phyloP scores from a whole-genome alignment of 2,329 filamentous ascomycete genomes.

The Alternaria burnsii region DNA sequence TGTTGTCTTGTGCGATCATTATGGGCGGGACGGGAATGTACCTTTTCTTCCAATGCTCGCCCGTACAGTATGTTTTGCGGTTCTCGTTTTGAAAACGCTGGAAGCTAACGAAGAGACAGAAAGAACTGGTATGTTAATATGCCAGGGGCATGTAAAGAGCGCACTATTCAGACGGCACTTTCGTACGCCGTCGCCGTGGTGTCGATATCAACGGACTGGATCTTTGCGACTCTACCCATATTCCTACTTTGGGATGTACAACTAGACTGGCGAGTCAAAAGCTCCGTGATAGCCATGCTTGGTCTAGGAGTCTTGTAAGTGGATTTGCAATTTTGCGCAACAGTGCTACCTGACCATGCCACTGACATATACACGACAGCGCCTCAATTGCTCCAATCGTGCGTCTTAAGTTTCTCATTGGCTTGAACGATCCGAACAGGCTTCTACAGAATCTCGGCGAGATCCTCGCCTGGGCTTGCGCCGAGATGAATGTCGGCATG shows the following conservation, averaged over 20 bases:
- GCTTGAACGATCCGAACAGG: constrained; percentile 7
- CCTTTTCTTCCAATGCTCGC: constrained; percentile 13
- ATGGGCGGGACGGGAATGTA: constrained; percentile 16
- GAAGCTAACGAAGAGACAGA: neutral
- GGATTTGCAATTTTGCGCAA: neutral
- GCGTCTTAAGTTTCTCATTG: constrained; percentile 13
- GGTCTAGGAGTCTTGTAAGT: constrained; percentile 14
- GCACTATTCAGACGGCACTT: constrained; percentile 8
- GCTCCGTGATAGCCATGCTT: constrained; percentile 12
- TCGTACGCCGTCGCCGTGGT: constrained; percentile 14
- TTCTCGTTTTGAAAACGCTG: neutral
- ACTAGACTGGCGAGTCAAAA: constrained; percentile 17
- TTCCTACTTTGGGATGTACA: constrained; percentile 15
- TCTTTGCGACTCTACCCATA: constrained; percentile 13
- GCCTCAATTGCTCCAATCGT: constrained; percentile 17
- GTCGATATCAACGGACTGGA: constrained; percentile 15
- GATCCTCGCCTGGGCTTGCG: constrained; percentile 15
- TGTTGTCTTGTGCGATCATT: constrained; percentile 7
- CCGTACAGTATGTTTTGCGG: neutral
- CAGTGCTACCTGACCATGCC: neutral
- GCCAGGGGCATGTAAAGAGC: constrained; percentile 5
- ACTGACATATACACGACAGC: neutral
- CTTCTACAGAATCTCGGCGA: constrained; percentile 9
- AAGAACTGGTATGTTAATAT: constrained; percentile 8
- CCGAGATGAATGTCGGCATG: constrained; percentile 19